These are phyloP conservation scores for Crucihimalaya himalaica DNA, from an alignment of 345 rosid genomes.

Conservation along the genomic window DNA sequence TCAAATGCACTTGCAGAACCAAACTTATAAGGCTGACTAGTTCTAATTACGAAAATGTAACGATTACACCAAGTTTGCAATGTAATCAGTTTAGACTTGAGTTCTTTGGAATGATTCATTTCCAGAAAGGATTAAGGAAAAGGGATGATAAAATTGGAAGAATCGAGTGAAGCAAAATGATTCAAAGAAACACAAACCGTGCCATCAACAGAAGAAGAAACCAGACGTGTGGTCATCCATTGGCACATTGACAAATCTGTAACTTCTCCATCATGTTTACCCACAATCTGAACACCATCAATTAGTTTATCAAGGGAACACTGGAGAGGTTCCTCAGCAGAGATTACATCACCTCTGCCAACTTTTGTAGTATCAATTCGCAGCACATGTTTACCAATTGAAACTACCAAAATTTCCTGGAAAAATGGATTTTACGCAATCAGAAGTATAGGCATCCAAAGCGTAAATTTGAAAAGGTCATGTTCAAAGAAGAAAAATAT, in stretches of 20 bases:
- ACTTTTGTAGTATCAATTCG: constrained; percentile 76
- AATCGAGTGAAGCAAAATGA: constrained; percentile 2
- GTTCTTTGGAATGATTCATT: neutral
- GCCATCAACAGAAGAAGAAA: constrained; percentile 89
- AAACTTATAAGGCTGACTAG: neutral
- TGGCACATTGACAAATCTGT: constrained; percentile 96
- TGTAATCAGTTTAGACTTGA: neutral
- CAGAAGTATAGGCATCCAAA: constrained; percentile 1
- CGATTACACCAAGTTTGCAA: neutral
- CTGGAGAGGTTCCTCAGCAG: constrained; percentile 73
- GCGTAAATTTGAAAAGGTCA: neutral
- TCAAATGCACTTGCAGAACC: constrained; percentile 4
- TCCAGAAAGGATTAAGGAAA: neutral
- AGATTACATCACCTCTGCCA: constrained; percentile 57
- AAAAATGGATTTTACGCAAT: neutral
- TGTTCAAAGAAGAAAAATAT: neutral
- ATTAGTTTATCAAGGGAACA: constrained; percentile 66
- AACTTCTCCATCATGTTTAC: constrained; percentile 88
- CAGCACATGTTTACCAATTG: constrained; percentile 69
- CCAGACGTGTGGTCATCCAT: constrained; percentile 81
- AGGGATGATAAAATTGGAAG: neutral
- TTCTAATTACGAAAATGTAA: neutral
- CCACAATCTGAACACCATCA: constrained; percentile 80
- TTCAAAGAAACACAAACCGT: constrained; percentile 55
- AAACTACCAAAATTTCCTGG: constrained; percentile 86